Evolutionary conservation across 306 rosid species (phyloP).

Genomic region (Pueraria montana): DNA sequence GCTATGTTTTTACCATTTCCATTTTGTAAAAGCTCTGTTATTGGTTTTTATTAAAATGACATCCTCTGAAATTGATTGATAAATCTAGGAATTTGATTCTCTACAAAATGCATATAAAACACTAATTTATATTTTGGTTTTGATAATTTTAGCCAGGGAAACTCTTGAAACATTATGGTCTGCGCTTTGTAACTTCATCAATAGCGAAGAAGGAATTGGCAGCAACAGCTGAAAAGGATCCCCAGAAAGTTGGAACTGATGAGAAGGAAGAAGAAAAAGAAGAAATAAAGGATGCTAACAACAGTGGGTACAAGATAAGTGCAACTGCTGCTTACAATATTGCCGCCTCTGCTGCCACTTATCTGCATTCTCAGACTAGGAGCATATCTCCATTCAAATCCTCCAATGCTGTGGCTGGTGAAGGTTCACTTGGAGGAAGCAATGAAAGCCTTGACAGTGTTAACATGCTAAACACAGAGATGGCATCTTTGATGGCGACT

Average conservation of each 20-base stretch:
- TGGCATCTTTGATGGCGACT: slow-evolving; percentile 88
- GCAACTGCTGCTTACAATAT: slow-evolving; percentile 76
- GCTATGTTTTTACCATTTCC: not conserved
- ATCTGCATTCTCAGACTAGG: slow-evolving; percentile 76
- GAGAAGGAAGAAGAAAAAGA: slow-evolving; percentile 49
- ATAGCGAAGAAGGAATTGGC: slow-evolving; percentile 73
- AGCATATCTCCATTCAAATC: slow-evolving; percentile 83
- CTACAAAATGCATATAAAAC: not conserved
- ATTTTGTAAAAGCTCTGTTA: slow-evolving; percentile 11
- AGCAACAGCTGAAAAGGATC: slow-evolving; percentile 60
- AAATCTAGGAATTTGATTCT: slow-evolving; percentile 15
- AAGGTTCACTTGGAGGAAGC: slow-evolving; percentile 52
- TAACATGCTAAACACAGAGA: slow-evolving; percentile 64
- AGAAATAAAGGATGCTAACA: slow-evolving; percentile 51
- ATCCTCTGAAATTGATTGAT: slow-evolving; percentile 13
- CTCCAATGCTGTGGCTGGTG: slow-evolving; percentile 53
- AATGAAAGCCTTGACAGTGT: slow-evolving; percentile 45
- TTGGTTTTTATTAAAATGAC: slow-evolving; percentile 1
- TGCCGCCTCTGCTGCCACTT: slow-evolving; percentile 95
- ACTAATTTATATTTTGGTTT: slow-evolving; percentile 39
- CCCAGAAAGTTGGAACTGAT: slow-evolving; percentile 54
- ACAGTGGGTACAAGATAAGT: slow-evolving; percentile 62
- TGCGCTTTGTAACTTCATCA: slow-evolving; percentile 79
- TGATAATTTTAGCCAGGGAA: slow-evolving; percentile 78
- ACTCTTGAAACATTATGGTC: slow-evolving; percentile 66